Percentiles rank a stretch among this genome's conserved stretches.
These are phyloP conservation scores for Tolypocladium ophioglossoides DNA, from an alignment of 2,329 filamentous ascomycete species.

Conservation along the genomic window DNA sequence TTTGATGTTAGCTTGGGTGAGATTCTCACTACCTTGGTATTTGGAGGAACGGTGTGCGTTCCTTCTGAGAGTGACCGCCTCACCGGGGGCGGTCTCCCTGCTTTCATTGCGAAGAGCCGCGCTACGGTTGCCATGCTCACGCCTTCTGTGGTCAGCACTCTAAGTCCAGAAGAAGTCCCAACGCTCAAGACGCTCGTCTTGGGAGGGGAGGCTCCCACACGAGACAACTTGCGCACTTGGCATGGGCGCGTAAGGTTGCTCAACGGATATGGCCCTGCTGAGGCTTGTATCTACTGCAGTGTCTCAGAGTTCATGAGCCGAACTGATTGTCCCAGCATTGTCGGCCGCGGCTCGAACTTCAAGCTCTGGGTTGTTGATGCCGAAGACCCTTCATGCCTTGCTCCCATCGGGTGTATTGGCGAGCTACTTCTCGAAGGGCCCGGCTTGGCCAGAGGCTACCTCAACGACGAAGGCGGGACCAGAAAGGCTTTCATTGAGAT, in stretches of 20 bases:
- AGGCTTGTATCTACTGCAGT: constrained; percentile 6
- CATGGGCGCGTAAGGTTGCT: constrained; percentile 7
- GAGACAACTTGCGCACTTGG: constrained; percentile 6
- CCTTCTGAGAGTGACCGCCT: constrained; percentile 5
- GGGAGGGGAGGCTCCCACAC: constrained; percentile 5
- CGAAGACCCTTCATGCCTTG: constrained; percentile 6
- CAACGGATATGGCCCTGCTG: constrained; percentile 10
- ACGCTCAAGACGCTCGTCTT: constrained; percentile 4
- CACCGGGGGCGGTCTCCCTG: background rate
- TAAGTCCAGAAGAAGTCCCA: constrained; percentile 7
- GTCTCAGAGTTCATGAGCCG: background rate
- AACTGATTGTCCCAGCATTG: background rate
- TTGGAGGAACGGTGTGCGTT: constrained; percentile 13
- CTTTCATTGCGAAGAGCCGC: constrained; percentile 2
- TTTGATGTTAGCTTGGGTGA: constrained; percentile 32
- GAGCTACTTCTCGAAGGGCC: constrained; percentile 19
- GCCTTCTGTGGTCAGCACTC: constrained; percentile 7
- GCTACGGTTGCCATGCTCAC: constrained; percentile 8
- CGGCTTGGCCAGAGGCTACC: constrained; percentile 34
- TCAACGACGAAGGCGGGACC: constrained; percentile 24
- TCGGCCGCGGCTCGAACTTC: constrained; percentile 6
- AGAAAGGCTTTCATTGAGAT: constrained; percentile 11
- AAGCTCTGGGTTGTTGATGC: constrained; percentile 11
- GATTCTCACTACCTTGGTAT: constrained; percentile 10
- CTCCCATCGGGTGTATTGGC: constrained; percentile 9